Evolutionary conservation across 2,329 filamentous ascomycete genomes (phyloP).

Genomic region (Sclerotinia sclerotiorum): DNA sequence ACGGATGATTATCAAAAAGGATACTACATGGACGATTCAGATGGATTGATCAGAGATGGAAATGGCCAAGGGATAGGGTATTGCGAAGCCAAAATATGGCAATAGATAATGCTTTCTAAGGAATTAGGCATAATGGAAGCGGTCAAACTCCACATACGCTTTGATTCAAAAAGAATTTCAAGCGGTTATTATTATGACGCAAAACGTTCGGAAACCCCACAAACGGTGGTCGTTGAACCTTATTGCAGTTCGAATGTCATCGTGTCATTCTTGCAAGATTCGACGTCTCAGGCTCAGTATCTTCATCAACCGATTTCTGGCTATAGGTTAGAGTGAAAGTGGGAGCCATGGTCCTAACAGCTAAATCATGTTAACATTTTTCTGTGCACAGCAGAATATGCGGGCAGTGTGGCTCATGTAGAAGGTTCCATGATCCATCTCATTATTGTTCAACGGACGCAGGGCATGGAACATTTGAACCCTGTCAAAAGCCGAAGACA

Average conservation of each 20-base stretch:
- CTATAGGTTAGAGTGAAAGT: background rate
- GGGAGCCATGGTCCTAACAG: background rate
- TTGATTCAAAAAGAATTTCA: background rate
- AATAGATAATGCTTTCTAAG: background rate
- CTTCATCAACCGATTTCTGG: background rate
- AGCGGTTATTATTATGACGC: background rate
- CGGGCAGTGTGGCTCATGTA: background rate
- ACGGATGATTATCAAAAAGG: conserved; percentile 31
- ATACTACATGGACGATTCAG: conserved; percentile 34
- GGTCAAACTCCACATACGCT: background rate
- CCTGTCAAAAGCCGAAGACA: background rate
- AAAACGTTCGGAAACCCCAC: background rate
- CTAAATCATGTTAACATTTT: background rate
- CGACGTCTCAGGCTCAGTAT: background rate
- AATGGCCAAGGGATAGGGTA: background rate
- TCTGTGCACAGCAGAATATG: background rate
- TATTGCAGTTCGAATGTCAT: background rate
- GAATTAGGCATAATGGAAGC: background rate
- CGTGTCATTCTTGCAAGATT: background rate
- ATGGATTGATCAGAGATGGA: conserved; percentile 25
- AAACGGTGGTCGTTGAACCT: background rate
- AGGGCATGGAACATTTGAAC: background rate
- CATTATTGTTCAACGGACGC: too few relatives aligned
- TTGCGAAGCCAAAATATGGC: background rate
- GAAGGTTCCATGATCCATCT: background rate